A percentile compares a stretch with the other conserved stretches of the same genome.
Conservation (phyloP, 2,329 filamentous ascomycete species). For the Dryadomyces quercivorus region DNA sequence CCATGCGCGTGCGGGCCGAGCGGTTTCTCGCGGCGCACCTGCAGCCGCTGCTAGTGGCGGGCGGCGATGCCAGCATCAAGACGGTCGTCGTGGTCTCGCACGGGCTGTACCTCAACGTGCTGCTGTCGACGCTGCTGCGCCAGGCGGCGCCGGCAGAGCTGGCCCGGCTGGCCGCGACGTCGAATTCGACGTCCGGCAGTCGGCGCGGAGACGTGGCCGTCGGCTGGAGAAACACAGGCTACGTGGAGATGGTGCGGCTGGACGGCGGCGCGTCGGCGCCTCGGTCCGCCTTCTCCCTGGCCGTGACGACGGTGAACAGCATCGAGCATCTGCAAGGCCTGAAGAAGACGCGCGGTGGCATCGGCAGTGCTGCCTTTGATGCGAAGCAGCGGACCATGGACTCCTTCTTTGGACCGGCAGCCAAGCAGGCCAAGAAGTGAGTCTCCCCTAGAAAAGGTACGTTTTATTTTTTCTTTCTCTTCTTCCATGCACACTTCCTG, state of each 20-base stretch:
- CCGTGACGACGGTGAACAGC: constrained; percentile 45
- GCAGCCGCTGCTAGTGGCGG: constrained; percentile 35
- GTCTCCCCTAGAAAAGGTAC: not conserved
- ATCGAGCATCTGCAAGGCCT: constrained; percentile 60
- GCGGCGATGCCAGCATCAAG: constrained; percentile 15
- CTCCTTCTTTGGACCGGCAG: constrained; percentile 49
- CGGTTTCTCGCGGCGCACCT: constrained; percentile 56
- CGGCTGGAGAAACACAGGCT: constrained; percentile 43
- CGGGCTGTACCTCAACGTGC: constrained; percentile 61
- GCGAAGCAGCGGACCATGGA: constrained; percentile 63
- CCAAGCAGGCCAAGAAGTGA: constrained; percentile 35
- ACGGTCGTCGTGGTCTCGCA: constrained; percentile 65
- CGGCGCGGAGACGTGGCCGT: constrained; percentile 16
- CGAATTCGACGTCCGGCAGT: no score
- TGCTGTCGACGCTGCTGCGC: constrained; percentile 51
- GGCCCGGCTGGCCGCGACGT: constrained; percentile 8
- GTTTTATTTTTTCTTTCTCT: constrained; percentile 22
- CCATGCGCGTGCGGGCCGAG: constrained; percentile 52
- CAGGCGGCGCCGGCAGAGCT: constrained; percentile 29
- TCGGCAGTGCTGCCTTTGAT: constrained; percentile 69
- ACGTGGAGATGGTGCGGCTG: constrained; percentile 20
- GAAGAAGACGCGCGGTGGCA: constrained; percentile 69
- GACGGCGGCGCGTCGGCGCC: not conserved
- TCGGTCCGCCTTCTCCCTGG: not conserved
- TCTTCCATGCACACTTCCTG: constrained; percentile 4